Conservation (phyloP, 257 asterid genomes). For the Nicotiana tabacum region DNA sequence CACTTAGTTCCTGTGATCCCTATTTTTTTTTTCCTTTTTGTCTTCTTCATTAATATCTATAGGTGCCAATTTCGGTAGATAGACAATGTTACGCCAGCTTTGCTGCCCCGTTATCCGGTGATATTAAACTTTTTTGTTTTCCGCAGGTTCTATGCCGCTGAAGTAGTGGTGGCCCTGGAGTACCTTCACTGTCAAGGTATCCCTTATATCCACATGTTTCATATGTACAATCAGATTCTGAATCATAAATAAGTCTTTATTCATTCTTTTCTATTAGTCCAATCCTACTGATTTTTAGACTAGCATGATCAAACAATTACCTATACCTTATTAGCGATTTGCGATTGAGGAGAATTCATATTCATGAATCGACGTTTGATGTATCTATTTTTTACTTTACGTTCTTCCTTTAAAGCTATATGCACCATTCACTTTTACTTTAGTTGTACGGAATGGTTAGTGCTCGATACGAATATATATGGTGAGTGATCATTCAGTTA, state of each 20-base stretch:
- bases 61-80: background rate
- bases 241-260: background rate
- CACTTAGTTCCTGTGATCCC: background rate
- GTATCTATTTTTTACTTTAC: background rate
- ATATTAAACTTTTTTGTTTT: constrained; percentile 4
- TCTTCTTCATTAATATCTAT: background rate
- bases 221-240: background rate
- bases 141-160: constrained; percentile 84
- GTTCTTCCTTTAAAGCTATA: background rate
- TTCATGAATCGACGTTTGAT: background rate
- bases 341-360: background rate
- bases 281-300: background rate
- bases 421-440: background rate
- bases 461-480: background rate
- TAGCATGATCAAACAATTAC: background rate
- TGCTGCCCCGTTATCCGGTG: constrained; percentile 4
- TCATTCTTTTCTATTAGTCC: background rate
- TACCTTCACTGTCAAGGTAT: constrained; percentile 99
- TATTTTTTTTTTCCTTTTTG: no score
- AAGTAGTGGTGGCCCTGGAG: constrained; percentile 89
- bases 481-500: background rate
- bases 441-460: background rate
- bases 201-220: background rate
- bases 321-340: background rate
- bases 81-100: background rate